A percentile compares a stretch with the other conserved stretches of the same genome.
Conservation (phyloP, 2,329 filamentous ascomycete species). For the Aspergillus tamarii region DNA sequence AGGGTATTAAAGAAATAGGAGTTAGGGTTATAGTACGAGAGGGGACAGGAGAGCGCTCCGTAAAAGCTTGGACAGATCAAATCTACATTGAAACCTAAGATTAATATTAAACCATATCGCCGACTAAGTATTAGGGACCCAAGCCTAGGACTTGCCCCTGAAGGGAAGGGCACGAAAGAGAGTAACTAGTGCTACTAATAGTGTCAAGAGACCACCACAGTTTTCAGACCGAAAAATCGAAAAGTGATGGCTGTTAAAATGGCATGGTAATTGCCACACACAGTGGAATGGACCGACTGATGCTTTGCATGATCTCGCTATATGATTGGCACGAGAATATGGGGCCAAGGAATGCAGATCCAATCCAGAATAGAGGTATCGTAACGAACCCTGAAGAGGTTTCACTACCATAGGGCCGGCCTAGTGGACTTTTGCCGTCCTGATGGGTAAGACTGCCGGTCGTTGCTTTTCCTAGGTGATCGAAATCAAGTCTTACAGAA, state of each 20-base stretch:
- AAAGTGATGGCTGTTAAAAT: background rate
- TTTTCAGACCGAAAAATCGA: background rate
- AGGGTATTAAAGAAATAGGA: background rate
- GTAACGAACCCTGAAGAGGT: background rate
- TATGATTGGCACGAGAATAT: background rate
- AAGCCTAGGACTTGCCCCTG: background rate
- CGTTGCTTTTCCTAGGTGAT: background rate
- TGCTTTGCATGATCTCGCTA: background rate
- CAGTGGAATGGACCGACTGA: background rate
- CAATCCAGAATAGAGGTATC: background rate
- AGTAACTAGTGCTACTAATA: background rate
- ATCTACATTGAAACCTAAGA: background rate
- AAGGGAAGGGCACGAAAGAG: background rate
- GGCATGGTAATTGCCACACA: background rate
- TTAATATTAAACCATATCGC: background rate
- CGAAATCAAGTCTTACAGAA: too few relatives aligned
- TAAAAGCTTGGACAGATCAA: slow-evolving; percentile 1
- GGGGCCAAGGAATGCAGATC: slow-evolving; percentile 1
- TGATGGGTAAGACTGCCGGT: background rate
- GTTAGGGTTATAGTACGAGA: background rate
- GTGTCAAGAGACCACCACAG: background rate
- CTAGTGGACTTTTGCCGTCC: background rate
- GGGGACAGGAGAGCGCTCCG: background rate
- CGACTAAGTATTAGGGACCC: background rate
- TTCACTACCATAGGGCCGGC: background rate